These are phyloP conservation scores for Aspergillus funiculosus DNA, from an alignment of 495 filamentous ascomycete species.

Conservation along the genomic window DNA sequence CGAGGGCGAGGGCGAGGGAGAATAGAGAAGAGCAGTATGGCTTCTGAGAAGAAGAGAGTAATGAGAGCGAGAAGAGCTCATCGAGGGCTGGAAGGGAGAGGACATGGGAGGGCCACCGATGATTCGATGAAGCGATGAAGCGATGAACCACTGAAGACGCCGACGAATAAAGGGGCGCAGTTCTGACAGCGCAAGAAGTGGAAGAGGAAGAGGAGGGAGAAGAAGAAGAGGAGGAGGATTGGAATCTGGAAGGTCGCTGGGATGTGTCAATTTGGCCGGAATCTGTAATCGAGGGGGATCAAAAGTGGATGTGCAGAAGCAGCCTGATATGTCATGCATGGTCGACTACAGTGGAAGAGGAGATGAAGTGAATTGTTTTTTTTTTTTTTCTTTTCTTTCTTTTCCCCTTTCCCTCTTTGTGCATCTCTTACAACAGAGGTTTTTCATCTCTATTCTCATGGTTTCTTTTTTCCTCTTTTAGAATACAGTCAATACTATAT, in stretches of 20 bases:
- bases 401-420: conserved; percentile 2
- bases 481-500: background rate
- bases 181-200: conserved; percentile 9
- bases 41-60: background rate
- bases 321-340: conserved; percentile 28
- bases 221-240: too few relatives aligned
- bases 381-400: conserved; percentile 16
- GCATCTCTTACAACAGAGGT: background rate
- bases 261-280: conserved; percentile 22
- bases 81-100: conserved; percentile 16
- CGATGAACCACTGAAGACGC: conserved; percentile 11
- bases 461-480: background rate
- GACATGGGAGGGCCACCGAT: conserved; percentile 10
- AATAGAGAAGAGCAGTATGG: background rate
- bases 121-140: too few relatives aligned
- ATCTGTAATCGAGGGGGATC: conserved; percentile 14
- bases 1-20: background rate
- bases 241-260: too few relatives aligned
- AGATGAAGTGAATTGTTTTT: conserved; percentile 7
- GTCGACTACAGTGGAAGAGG: conserved; percentile 16
- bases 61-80: conserved; percentile 10
- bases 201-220: too few relatives aligned
- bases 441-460: background rate
- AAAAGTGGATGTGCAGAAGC: conserved; percentile 11
- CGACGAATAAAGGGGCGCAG: conserved; percentile 20